A percentile compares a stretch with the other conserved stretches of the same genome.
These are phyloP conservation scores for Suillus alpinus DNA, from an alignment of 768 basidiomycete genomes.

Conservation along the genomic window DNA sequence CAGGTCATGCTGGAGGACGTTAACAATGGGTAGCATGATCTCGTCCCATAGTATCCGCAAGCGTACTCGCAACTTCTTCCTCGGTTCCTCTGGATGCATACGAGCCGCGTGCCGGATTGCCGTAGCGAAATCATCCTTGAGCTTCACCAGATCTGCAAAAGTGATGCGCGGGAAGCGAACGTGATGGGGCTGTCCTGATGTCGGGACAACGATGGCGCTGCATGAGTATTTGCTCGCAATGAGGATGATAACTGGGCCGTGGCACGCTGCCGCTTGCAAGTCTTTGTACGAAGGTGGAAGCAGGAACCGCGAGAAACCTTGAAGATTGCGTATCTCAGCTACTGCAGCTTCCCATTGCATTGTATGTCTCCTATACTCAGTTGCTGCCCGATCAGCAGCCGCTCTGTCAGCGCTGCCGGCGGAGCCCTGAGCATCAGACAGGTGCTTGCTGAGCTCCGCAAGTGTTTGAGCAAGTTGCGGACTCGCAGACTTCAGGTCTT, in stretches of 20 bases:
- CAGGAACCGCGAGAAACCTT: conserved; percentile 16
- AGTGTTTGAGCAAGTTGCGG: conserved; percentile 7
- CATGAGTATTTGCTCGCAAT: conserved; percentile 13
- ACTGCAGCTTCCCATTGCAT: conserved; percentile 5
- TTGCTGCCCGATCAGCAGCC: conserved; percentile 1
- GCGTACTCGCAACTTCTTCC: background rate
- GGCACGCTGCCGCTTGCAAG: conserved; percentile 12
- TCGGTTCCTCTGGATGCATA: conserved; percentile 6
- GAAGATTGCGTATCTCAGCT: conserved; percentile 9
- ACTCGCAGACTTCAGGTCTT: conserved; percentile 14
- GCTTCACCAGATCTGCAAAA: conserved; percentile 9
- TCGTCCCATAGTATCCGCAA: background rate
- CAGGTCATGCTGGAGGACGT: background rate
- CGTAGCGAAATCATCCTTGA: conserved; percentile 12
- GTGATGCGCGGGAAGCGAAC: conserved; percentile 18
- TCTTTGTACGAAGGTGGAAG: conserved; percentile 11
- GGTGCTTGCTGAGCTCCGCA: conserved; percentile 3
- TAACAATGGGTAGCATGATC: conserved; percentile 3
- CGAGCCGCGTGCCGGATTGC: no score
- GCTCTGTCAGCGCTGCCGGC: background rate
- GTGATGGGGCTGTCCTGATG: background rate
- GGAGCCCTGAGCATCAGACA: background rate
- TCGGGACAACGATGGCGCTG: conserved; percentile 13
- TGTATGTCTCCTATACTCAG: conserved; percentile 9
- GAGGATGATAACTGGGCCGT: conserved; percentile 19